phyloP scores from a whole-genome alignment of 1,284 basidiomycete genomes.

The Boletus mariae region DNA sequence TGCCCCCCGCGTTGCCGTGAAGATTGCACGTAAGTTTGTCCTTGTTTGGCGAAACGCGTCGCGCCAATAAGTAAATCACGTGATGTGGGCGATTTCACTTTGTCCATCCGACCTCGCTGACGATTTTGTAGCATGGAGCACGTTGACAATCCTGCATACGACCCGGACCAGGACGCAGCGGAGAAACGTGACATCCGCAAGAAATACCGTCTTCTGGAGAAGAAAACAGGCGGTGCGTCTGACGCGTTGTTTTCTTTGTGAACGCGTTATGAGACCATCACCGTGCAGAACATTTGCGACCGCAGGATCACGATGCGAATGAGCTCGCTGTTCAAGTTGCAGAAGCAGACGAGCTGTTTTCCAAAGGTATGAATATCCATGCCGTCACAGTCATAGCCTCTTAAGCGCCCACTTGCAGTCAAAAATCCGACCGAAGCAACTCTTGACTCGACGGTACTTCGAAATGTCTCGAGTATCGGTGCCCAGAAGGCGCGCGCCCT shows the following conservation, averaged over 20 bases:
- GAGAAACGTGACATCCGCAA: slow-evolving; percentile 69
- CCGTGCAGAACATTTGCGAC: slow-evolving; percentile 36
- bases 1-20: background rate
- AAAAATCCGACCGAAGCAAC: slow-evolving; percentile 78
- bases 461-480: slow-evolving; percentile 64
- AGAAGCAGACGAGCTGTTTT: slow-evolving; percentile 57
- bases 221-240: slow-evolving; percentile 55
- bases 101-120: background rate
- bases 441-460: slow-evolving; percentile 70
- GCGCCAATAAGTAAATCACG: slow-evolving; percentile 21
- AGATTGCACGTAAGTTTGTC: slow-evolving; percentile 14
- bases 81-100: slow-evolving; percentile 15
- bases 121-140: slow-evolving; percentile 10
- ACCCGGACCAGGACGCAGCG: slow-evolving; percentile 76
- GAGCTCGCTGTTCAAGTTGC: slow-evolving; percentile 53
- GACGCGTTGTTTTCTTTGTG: background rate
- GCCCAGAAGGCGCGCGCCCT: slow-evolving; percentile 82
- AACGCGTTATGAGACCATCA: background rate
- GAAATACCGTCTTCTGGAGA: slow-evolving; percentile 64
- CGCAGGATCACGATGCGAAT: slow-evolving; percentile 54
- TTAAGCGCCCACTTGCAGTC: slow-evolving; percentile 42
- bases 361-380: slow-evolving; percentile 44
- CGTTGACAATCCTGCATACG: slow-evolving; percentile 47
- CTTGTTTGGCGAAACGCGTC: slow-evolving; percentile 28
- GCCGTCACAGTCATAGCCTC: slow-evolving; percentile 4